phyloP scores from a whole-genome alignment of 129 eudicot species.

The Smallanthus sonchifolius region DNA sequence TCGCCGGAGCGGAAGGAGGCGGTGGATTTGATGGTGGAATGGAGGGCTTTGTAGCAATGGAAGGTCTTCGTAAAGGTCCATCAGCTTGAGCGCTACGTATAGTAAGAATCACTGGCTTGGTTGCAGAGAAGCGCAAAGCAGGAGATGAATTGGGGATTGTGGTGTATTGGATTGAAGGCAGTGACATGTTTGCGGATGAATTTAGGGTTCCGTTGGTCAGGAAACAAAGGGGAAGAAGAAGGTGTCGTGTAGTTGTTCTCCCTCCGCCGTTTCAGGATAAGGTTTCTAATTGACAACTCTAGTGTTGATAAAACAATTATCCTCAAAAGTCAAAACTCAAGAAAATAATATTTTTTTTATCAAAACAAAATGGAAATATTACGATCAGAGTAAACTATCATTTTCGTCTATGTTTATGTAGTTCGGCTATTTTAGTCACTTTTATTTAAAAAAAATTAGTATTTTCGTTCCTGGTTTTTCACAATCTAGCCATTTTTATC shows the following conservation, averaged over 20 bases:
- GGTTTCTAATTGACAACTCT: too few relatives aligned
- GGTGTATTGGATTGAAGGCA: neutral
- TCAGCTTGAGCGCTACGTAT: constrained; percentile 72
- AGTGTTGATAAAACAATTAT: too few relatives aligned
- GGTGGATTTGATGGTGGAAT: constrained; percentile 17
- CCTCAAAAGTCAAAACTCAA: too few relatives aligned
- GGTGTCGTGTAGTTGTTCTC: neutral
- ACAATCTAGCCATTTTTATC: too few relatives aligned
- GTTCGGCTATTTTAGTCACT: too few relatives aligned
- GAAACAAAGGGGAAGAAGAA: neutral
- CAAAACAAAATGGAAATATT: too few relatives aligned
- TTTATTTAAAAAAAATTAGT: too few relatives aligned
- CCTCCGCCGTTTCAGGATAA: too few relatives aligned
- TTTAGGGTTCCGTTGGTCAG: neutral
- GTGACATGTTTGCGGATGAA: neutral
- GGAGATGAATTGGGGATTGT: neutral
- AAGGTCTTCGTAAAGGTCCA: constrained; percentile 88
- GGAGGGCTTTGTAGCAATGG: constrained; percentile 59
- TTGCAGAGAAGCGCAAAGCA: constrained; percentile 31
- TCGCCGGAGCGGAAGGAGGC: constrained; percentile 29
- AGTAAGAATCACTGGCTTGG: constrained; percentile 26
- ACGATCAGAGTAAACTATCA: too few relatives aligned
- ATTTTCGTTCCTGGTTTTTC: too few relatives aligned
- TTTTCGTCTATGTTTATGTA: too few relatives aligned
- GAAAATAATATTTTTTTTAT: too few relatives aligned